Base-by-base conservation (phyloP, 2,329 filamentous ascomycete species). In the Colletotrichum sp. region DNA sequence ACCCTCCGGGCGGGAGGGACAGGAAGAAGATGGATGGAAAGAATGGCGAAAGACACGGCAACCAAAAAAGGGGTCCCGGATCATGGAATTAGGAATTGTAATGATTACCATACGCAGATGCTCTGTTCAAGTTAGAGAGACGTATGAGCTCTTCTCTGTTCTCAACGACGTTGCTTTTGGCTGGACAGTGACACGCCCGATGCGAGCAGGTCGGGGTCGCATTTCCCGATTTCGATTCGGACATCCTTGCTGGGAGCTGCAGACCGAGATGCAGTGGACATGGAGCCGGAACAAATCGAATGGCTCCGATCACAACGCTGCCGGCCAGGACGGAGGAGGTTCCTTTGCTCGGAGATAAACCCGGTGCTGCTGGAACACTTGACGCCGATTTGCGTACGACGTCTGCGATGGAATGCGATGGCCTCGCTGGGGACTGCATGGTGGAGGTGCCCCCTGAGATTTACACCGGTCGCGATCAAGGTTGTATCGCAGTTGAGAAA, bases 51-150 rank as follows among this genome's bases (percentile, higher is more conserved):
- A 62, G 44, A 62, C 68, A 64, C 59, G 72, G 72, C 72, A 67
- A 63, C 64, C 36, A 65, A 72, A 72, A 72, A 59, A 59, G 68
- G 68, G 72, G 60, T 39, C 62, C 39, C 71, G 63, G 72, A 65
- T 71, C 71, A 67, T 30, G 72, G 72, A 72, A 44, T 72, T 72
- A 55, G 72, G 72, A 63, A 68, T 57, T 72, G 63, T 68, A 75
- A 68, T 63, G 69, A 66, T 68, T 63, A 24, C 36, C 72, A 67
- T 67, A 66, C 59, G 39, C 48, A 63, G n/a, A 55, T 72, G 63
- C 63, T 57, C 62, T 55, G 71, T 70, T 64, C 36, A 57, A 68
- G 39, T 44, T 36, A 64, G 72, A 67, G 34, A 67, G 34, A 57
- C 72, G 55, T 36, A 68, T 34, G 65, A 30, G 8, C 59, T 62